Evolutionary conservation across 768 basidiomycete species (phyloP), one percentile per base, ranked within the genome.

Genomic region (Pholiota microspora): DNA sequence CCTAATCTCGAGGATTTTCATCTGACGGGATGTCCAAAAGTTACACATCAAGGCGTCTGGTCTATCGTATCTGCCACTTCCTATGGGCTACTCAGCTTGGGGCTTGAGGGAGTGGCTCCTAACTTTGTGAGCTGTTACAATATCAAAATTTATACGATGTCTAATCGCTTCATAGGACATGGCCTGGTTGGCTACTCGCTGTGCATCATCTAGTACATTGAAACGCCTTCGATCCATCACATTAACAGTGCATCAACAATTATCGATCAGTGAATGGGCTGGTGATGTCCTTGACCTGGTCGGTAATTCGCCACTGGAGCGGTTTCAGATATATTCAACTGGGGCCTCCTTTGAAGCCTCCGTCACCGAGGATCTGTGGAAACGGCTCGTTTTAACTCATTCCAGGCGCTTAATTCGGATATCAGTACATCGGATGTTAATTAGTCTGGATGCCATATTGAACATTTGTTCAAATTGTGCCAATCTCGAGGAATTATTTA

Each of bases 1-100:
- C 58, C 62, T 7, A 69, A 76, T 6, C 69, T 92, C 13, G 79
- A 85, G 40, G 74, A 82, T 35, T 61, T 92, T 2, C 73, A 79
- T 49, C 67, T 93, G 10, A 77, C 80, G 1, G 90, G 89, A 16
- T 92, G 89, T 64, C 74, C 78, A 2, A 87, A 78, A 61, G 81
- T 91, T 23, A 88, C 86, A 0, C 78, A 90, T 47, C 57, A 57
- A 7, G 86, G 89, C 0, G 68, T 90, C 1, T 77, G 70, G 64
- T 71, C 78, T 2, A 56, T 89, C 12, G 61, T 88, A 1, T 72
- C 73, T 2, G 55, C 65, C 18, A 85, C 75, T 52, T 56, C 59
- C 34, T 66, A 44, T 4, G 83, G 85, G 2, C 72, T 92, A 7
- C 48, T 74, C 4, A 74, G 72, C 1, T 71, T 92, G 3, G 77